These are phyloP conservation scores for Emergomyces pasteurianus DNA, from an alignment of 2,329 filamentous ascomycete species.

Conservation along the genomic window DNA sequence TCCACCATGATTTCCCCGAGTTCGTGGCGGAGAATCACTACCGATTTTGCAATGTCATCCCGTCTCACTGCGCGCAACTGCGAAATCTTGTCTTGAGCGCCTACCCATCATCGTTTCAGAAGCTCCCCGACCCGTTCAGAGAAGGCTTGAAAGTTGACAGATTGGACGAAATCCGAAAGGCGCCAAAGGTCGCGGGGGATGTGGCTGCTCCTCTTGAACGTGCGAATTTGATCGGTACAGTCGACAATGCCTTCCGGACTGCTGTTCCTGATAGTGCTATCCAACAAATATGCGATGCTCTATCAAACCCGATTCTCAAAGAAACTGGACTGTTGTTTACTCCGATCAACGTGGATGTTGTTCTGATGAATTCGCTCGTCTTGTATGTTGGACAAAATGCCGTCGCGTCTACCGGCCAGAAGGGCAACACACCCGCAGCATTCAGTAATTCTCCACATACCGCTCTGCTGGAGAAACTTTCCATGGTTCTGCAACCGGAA, in stretches of 20 bases:
- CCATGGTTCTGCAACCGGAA: conserved; percentile 62
- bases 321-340: conserved; percentile 55
- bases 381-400: conserved; percentile 68
- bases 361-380: conserved; percentile 70
- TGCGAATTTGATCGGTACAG: conserved; percentile 40
- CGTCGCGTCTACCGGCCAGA: conserved; percentile 46
- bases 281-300: conserved; percentile 62
- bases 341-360: conserved; percentile 55
- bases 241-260: conserved; percentile 46
- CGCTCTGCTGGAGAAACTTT: conserved; percentile 61
- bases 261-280: conserved; percentile 56
- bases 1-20: conserved; percentile 91
- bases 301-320: conserved; percentile 48
- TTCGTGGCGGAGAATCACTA: conserved; percentile 83
- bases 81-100: conserved; percentile 81
- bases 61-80: conserved; percentile 72
- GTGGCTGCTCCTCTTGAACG: conserved; percentile 37
- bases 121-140: conserved; percentile 62
- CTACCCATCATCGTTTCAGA: conserved; percentile 56
- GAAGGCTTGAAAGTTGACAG: conserved; percentile 64
- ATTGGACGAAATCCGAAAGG: conserved; percentile 59
- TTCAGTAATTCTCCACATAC: conserved; percentile 60
- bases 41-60: conserved; percentile 67
- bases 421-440: conserved; percentile 42
- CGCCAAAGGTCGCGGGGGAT: conserved; percentile 54